Base-by-base conservation (phyloP, 306 rosid species). In the Quillaja saponaria region DNA sequence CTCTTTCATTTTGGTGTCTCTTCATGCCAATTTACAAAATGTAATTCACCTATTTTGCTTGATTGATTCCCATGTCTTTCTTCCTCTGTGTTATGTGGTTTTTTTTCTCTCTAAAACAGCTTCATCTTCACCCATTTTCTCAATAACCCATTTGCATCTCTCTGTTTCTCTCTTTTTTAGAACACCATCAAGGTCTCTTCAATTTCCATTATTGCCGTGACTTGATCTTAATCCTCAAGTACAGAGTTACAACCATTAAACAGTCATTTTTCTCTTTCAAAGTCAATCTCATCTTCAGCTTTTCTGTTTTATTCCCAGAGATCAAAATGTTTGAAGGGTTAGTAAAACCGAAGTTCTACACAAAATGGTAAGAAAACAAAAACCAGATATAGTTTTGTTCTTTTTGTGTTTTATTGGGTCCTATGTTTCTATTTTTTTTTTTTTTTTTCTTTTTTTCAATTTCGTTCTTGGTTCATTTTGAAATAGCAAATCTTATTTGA, bases 241-340 rank as follows among this genome's bases (percentile, higher is more conserved):
- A 0, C 13, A 0, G 16, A 41, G 38, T 38, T 57, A 71, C 67
- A 76, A 35, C 68, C 63, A 72, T 55, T 65, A 46, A 61, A 15
- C 19, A 35, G 15, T n/a, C 67, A 17, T 51, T 66, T 70, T 6
- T 13, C 41, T 44, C 51, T 63, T 52, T 51, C 40, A 42, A 0
- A 17, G 3, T 25, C n/a, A 19, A n/a, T 35, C 10, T 48, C 55
- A 54, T 53, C 28, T 62, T 7, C 40, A 34, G 0, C 57, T n/a
- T 61, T 34, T 66, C 44, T 55, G 17, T 55, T 54, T 10, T 17
- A 13, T 59, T 65, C 60, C 10, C 16, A 11, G 77, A 49, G 19
- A 44, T 60, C 52, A 78, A 70, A 51, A 90, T 90, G 87, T 76
- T 90, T 37, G 78, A 76, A 37, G 74, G 75, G 71, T 62, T 90